Conservation (phyloP, 2,329 filamentous ascomycete genomes). For the Apiospora malaysiana region DNA sequence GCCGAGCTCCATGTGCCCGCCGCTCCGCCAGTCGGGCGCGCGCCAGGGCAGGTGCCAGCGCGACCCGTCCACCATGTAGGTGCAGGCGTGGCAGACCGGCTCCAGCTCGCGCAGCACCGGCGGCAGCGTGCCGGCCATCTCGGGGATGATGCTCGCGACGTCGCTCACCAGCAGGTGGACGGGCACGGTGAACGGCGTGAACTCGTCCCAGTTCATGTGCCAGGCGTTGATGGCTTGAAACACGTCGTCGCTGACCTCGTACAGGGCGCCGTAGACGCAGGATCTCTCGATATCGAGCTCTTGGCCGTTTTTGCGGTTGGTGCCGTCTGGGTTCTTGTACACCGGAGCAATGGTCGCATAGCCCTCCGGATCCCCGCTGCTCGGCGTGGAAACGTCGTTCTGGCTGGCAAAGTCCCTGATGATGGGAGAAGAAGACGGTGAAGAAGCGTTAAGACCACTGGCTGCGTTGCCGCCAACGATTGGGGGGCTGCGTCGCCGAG, state of each 20-base stretch:
- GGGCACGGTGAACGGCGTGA: not conserved
- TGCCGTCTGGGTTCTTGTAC: not conserved
- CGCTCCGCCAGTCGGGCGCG: not conserved
- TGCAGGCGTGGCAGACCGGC: not conserved
- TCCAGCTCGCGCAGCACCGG: not conserved
- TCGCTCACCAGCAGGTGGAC: not conserved
- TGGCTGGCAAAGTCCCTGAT: not conserved
- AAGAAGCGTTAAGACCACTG: too few relatives aligned
- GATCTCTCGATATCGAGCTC: not conserved
- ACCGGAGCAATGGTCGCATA: not conserved
- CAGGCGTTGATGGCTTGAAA: not conserved
- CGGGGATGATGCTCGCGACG: not conserved
- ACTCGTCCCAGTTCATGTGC: not conserved
- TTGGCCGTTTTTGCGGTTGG: not conserved
- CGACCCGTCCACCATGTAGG: not conserved
- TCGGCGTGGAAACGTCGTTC: not conserved
- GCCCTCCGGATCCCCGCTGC: not conserved
- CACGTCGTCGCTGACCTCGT: not conserved
- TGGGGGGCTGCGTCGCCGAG: not conserved
- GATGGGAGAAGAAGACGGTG: not conserved
- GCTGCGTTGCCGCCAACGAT: too few relatives aligned
- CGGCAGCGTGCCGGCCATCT: not conserved
- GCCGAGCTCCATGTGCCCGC: not conserved
- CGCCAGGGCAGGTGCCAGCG: conserved; percentile 9
- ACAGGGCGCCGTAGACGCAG: conserved; percentile 12